These are phyloP conservation scores for Epichloe brachyelytri DNA, from an alignment of 2,329 filamentous ascomycete genomes.

Conservation along the genomic window DNA sequence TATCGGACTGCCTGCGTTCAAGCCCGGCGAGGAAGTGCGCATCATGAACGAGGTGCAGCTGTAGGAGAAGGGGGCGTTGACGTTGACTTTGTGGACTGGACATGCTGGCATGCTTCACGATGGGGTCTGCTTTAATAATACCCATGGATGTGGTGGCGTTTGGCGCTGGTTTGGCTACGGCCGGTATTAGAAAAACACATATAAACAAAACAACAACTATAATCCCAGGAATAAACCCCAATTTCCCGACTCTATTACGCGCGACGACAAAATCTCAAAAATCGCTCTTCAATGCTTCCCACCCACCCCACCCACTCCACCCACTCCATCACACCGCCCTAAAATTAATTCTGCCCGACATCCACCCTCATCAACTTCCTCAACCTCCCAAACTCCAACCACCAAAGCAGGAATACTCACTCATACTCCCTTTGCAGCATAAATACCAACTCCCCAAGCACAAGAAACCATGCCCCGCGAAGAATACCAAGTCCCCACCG, in stretches of 20 bases:
- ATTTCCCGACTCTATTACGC: too few species aligned
- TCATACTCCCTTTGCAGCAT: too few species aligned
- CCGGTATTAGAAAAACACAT: not conserved
- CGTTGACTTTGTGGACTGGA: not conserved
- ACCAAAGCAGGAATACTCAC: too few species aligned
- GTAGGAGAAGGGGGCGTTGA: slow-evolving; percentile 25
- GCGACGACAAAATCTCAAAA: too few species aligned
- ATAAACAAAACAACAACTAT: not conserved
- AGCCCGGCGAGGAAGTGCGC: slow-evolving; percentile 87
- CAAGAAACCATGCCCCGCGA: slow-evolving; percentile 48
- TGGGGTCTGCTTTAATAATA: not conserved
- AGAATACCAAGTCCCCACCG: slow-evolving; percentile 61
- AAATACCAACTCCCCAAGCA: too few species aligned
- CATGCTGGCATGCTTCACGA: not conserved
- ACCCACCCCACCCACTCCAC: too few species aligned
- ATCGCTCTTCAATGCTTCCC: too few species aligned
- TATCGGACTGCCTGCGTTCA: slow-evolving; percentile 87
- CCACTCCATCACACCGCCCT: too few species aligned
- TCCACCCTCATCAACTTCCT: too few species aligned
- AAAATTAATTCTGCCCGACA: too few species aligned
- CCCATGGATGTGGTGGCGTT: slow-evolving; percentile 5
- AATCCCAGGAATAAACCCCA: not conserved
- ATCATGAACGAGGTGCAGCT: slow-evolving; percentile 80
- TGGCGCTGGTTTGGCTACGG: not conserved
- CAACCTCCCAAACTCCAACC: too few species aligned